Base-by-base conservation (phyloP, 345 rosid species). In the Eucalyptus caleyi region DNA sequence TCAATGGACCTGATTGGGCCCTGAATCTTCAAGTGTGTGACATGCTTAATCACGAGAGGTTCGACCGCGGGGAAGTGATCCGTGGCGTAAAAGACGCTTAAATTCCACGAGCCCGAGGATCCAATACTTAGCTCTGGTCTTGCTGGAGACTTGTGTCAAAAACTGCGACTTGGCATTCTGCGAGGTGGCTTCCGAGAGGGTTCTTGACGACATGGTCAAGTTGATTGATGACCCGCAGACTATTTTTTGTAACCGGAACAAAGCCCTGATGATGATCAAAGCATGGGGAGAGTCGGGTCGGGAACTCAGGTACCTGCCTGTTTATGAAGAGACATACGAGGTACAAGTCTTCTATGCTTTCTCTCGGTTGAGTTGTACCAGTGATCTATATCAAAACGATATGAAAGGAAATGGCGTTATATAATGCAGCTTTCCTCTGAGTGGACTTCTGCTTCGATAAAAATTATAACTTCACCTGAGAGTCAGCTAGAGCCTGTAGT, bases 201-300 rank as follows among this genome's bases (percentile, higher is more conserved):
- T 97, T 53, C 95, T 97, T 88, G 99, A 97, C 92, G 99, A 97
- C 92, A 96, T 97, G 96, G 98, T 97, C 87, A 96, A 94, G 93
- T 93, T 96, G 47, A 94, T 95, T 91, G 98, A 96, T 91, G 97
- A 97, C 89, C 99, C 98, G 34, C 97, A 94, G 90, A 96, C 97
- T 44, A 94, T 95, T 88, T 93, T 96, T 86, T 92, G 94, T 88
- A 97, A 96, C 90, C 91, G 97, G 90, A 96, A 96, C 94, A 97
- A 97, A 92, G 97, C 97, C 91, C 90, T 97, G 93, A 93, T 91
- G 91, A 90, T 97, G 86, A 96, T 96, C 88, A 97, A 97, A 93
- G 93, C 96, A 47, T 96, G 99, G 99, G 98, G 99, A 34, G 96
- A 97, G 89, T 96, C 98, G 11, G 94, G 95, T 49, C 89, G 93